Base-by-base conservation (phyloP, 345 rosid genomes). In the Euphorbia tirucalli region DNA sequence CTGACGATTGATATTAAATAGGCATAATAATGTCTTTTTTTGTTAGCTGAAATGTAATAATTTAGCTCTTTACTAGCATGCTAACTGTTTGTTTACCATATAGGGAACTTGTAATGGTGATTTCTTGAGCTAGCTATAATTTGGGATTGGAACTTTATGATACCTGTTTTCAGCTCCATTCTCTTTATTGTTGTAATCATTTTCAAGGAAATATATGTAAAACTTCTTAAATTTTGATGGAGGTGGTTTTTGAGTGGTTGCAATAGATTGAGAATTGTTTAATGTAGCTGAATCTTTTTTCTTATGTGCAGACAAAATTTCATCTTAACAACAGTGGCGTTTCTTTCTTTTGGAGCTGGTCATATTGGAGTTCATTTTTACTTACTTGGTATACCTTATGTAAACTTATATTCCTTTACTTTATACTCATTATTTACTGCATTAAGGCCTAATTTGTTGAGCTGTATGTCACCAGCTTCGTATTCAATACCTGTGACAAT, bases 311-410 rank as follows among this genome's bases (percentile, higher is more conserved):
- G 95, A 85, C 93, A 60, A 71, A 85, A 48, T 71, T 79, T 79
- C 82, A 75, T 72, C 82, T 83, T 61, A 79, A 82, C 65, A 87
- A 81, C 67, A 88, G 84, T 1, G 92, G 83, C 35, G 85, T 92
- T 73, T 87, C 98, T 61, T 88, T 96, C 85, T 85, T 91, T 70
- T 96, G 99, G 98, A 87, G 94, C 86, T 96, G 93, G 95, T 89
- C 98, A 16, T 96, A 96, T 79, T 96, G 99, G 99, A 90, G 97
- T 79, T 89, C 96, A 25, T 93, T 93, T 82, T 83, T 93, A n/a
- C 99, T 91, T 60, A 93, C 99, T 74, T 96, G 99, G 99, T 96
- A 91, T 61, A 87, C 39, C 19, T 14, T 46, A 15, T 49, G 14
- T 65, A 22, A 61, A 57, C 60, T 70, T 52, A 6, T 13, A 21